A percentile compares a stretch with the other conserved stretches of the same genome.
Conservation (phyloP, 148 eudicot species). For the Chenopodium formosanum region DNA sequence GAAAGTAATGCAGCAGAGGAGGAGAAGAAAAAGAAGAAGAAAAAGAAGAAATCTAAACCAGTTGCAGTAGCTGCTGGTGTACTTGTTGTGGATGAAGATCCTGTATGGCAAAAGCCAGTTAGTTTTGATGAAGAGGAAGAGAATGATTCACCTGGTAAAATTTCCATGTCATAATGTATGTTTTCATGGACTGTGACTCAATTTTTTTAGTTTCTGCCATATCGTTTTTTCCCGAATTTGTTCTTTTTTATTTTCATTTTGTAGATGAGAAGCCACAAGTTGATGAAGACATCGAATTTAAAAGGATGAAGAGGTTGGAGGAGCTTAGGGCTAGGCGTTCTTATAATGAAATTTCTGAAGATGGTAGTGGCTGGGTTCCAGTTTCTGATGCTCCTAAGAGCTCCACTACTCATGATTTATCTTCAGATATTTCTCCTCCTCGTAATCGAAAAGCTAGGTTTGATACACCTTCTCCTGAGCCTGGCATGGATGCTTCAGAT, state of each 20-base stretch:
- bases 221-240: constrained; percentile 8
- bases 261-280: constrained; percentile 78
- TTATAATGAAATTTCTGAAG: constrained; percentile 71
- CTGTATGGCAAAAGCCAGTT: constrained; percentile 87
- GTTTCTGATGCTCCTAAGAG: constrained; percentile 43
- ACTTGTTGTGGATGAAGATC: constrained; percentile 84
- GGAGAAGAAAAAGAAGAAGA: constrained; percentile 61
- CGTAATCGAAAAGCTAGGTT: constrained; percentile 37
- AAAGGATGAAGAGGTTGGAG: constrained; percentile 79
- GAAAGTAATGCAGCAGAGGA: constrained; percentile 48
- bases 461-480: constrained; percentile 54
- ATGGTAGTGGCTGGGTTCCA: constrained; percentile 97
- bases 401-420: constrained; percentile 21
- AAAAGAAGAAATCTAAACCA: constrained; percentile 42
- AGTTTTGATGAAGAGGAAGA: constrained; percentile 66
- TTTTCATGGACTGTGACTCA: background rate
- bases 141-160: constrained; percentile 68
- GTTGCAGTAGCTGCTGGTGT: constrained; percentile 54
- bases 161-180: background rate
- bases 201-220: background rate
- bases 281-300: constrained; percentile 87
- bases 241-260: background rate
- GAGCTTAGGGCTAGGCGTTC: constrained; percentile 54
- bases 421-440: constrained; percentile 58
- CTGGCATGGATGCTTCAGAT: constrained; percentile 24